Evolutionary conservation across 2,329 filamentous ascomycete species (phyloP), one percentile per base, ranked within the genome.

Genomic region (Aspergillus pseudoviridinutans): DNA sequence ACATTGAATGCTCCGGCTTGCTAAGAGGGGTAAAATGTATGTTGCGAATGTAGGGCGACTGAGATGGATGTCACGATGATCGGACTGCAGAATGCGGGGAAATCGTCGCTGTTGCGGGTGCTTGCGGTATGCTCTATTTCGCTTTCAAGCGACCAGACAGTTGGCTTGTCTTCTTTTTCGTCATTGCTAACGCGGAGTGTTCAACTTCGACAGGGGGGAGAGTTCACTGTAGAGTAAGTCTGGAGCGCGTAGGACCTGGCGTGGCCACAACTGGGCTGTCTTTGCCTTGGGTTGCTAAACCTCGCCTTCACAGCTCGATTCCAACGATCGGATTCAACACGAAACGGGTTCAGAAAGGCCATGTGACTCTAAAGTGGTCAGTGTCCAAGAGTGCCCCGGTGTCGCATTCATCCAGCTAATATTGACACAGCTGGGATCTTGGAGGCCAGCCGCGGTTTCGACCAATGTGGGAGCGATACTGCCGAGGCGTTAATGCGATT

Each of bases 21-120:
- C 63, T 67, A 61, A 66, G 59, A 50, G 44, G 42, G 32, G 46
- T 58, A 49, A 42, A 38, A 55, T 63, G 46, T 56, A 38, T 54
- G 42, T 49, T 47, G 54, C 28, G 51, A 58, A 63, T 71, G 63
- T 68, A 97, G 93, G 94, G 92, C 93, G 66, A 96, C 92, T 65
- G 94, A 99, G 81, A 97, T 99, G 92, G 94, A 99, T 79, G 93
- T 99, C 74, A 97, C 94, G 67, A 96, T 99, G 89, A 93, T 99
- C 74, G 94, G 94, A 25, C 80, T 99, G 72, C 94, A 99, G 75
- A 97, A 97, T 79, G 94, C 94, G 58, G 94, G 94, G 71, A 99
- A 99, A 80, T 97, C 94, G 42, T 97, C 93, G 61, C 78, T 99
- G 71, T 82, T 99, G 75, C 86, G 92, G 68, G 93, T 97, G 69